Conservation (phyloP, 805 yeast species). For the Brettanomyces nanus region DNA sequence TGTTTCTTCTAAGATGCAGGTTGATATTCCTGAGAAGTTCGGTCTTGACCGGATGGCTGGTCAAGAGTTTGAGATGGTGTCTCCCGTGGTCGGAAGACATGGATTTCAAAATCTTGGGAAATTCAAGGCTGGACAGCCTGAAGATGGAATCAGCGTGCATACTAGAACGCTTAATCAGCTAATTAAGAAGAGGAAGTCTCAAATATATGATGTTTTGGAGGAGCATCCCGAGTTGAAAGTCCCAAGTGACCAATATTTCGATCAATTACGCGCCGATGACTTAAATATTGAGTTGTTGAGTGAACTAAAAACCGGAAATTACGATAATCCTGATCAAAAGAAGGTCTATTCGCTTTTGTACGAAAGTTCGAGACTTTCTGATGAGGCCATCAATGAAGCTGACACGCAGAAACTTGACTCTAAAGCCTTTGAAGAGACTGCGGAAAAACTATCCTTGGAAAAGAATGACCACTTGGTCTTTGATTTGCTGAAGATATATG, state of each 20-base stretch:
- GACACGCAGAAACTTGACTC: background rate
- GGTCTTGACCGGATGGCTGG: slow-evolving; percentile 9
- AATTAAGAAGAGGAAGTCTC: slow-evolving; percentile 7
- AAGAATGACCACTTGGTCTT: background rate
- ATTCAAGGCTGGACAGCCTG: background rate
- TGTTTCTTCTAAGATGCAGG: background rate
- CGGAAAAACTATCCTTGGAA: background rate
- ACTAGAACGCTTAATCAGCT: slow-evolving; percentile 3
- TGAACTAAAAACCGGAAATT: slow-evolving; percentile 15
- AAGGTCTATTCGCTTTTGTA: slow-evolving; percentile 13
- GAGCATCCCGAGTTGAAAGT: slow-evolving; percentile 8
- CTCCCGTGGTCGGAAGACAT: background rate
- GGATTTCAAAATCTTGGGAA: background rate
- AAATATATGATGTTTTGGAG: slow-evolving; percentile 9
- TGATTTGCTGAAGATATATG: slow-evolving; percentile 7
- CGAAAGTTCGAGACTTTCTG: slow-evolving; percentile 7
- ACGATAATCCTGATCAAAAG: slow-evolving; percentile 12
- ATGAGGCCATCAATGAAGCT: slow-evolving; percentile 3
- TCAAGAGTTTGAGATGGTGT: slow-evolving; percentile 5
- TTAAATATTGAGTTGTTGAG: slow-evolving; percentile 15
- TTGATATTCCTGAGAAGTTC: slow-evolving; percentile 3
- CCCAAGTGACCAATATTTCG: slow-evolving; percentile 13
- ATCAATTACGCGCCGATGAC: slow-evolving; percentile 14
- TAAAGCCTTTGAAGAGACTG: background rate
- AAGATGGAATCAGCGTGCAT: background rate